Base-by-base conservation (phyloP, 768 basidiomycete species). In the Lactarius pseudohatsudake region DNA sequence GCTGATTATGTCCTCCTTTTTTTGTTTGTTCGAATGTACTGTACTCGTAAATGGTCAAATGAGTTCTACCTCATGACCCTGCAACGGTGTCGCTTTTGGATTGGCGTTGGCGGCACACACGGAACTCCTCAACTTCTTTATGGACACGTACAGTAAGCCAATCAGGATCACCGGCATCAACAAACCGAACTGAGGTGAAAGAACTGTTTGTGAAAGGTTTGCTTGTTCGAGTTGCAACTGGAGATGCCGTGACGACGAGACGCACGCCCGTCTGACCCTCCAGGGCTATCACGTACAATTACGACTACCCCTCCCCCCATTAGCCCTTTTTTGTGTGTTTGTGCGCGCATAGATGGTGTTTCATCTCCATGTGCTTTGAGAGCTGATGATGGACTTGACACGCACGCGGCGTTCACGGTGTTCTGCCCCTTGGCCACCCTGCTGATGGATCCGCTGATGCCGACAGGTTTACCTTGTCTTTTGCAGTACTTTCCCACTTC, bases 401-500 rank as follows among this genome's bases (percentile, higher is more conserved):
- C 43, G 3, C 20, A 18, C 20, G 50, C 50, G 50, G 50, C 50
- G 26, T 45, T 45, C 45, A 34, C 34, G 34, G 34, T 10, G 45
- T 5, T 3, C 47, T 13, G 45, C 8, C 8, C 8, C 20, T 47
- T 9, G 9, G 4, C 11, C 22, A 9, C 47, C 22, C n/a, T 9
- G 45, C 45, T 47, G 45, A 47, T 47, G 47, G 47, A 50, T 50
- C 47, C 22, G 50, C 13, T 53, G 50, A 53, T 53, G 50, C 50
- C 50, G 50, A 22, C 22, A 45, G 20, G 43, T 10, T n/a, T 30
- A 57, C 26, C 41, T 30, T 40, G 62, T 54, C 28, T 56, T 32
- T 56, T 16, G 18, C 32, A 15, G 15, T 40, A 16, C 47, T 34
- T 61, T 50, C 55, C 65, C 56, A 40, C 56, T 38, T 66, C 45